phyloP scores from a whole-genome alignment of 2,329 filamentous ascomycete species.

The Hymenoscyphus albidus region DNA sequence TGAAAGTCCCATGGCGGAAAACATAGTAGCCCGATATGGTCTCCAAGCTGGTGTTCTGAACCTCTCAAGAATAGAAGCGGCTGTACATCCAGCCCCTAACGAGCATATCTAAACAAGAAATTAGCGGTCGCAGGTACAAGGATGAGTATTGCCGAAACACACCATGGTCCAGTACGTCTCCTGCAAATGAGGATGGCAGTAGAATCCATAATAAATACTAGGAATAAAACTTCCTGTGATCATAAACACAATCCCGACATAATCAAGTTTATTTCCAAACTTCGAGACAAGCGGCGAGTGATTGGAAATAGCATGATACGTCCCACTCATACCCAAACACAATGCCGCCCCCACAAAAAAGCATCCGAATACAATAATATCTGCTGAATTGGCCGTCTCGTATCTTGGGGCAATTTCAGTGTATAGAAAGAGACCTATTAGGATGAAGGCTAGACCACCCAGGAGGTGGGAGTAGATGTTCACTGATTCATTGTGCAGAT shows the following conservation, averaged over 20 bases:
- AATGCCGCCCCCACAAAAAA: conserved; percentile 73
- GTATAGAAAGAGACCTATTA: conserved; percentile 52
- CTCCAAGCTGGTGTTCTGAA: conserved; percentile 84
- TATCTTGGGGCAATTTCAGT: conserved; percentile 61
- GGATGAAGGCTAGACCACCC: conserved; percentile 58
- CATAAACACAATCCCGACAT: conserved; percentile 85
- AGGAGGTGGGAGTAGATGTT: conserved; percentile 70
- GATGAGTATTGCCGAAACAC: conserved; percentile 32
- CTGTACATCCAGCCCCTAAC: conserved; percentile 71
- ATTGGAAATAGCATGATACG: conserved; percentile 80
- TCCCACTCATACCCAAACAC: conserved; percentile 77
- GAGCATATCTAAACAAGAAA: conserved; percentile 60
- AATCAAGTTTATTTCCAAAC: conserved; percentile 91
- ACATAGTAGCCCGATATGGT: conserved; percentile 84
- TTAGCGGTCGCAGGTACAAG: background rate
- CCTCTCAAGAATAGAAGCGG: conserved; percentile 72
- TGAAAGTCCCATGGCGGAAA: conserved; percentile 79
- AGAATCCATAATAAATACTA: conserved; percentile 82
- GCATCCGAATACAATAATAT: conserved; percentile 70
- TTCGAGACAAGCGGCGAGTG: conserved; percentile 74
- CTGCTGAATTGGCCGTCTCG: conserved; percentile 53
- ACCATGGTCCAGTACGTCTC: conserved; percentile 73
- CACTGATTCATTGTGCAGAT: conserved; percentile 61
- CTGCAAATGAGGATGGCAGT: conserved; percentile 62
- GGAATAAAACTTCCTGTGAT: conserved; percentile 92